Conservation (phyloP, 352 stramenopile species). For the Phytophthora pluvialis region DNA sequence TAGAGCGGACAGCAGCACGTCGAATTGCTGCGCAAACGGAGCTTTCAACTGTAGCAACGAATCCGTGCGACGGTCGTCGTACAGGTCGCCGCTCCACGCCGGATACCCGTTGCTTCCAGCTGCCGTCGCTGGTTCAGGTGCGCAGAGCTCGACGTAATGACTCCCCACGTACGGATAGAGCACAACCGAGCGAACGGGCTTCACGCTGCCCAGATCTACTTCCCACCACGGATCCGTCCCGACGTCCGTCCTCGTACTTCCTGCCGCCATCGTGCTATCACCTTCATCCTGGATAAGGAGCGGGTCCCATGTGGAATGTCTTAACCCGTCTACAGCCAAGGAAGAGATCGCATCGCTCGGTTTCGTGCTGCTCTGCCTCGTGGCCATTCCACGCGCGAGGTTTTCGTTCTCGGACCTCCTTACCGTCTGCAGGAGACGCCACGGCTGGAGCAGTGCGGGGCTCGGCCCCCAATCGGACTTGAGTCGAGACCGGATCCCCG, state of each 20-base stretch:
- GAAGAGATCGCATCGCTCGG: constrained; percentile 43
- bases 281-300: constrained; percentile 25
- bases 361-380: constrained; percentile 65
- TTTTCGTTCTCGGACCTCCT: constrained; percentile 68
- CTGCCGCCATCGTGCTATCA: constrained; percentile 31
- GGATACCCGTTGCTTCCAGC: constrained; percentile 16
- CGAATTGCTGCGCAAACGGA: constrained; percentile 63
- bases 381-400: constrained; percentile 59
- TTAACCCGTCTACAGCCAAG: constrained; percentile 59
- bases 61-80: constrained; percentile 45
- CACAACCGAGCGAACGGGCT: constrained; percentile 53
- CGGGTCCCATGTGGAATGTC: constrained; percentile 46
- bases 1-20: constrained; percentile 46
- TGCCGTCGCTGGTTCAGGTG: neutral
- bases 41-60: constrained; percentile 46
- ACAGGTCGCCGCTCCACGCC: constrained; percentile 51
- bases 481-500: constrained; percentile 50
- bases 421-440: constrained; percentile 59
- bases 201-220: constrained; percentile 59
- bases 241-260: constrained; percentile 52
- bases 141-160: constrained; percentile 45
- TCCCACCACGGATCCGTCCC: constrained; percentile 71
- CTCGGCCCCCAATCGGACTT: constrained; percentile 55
- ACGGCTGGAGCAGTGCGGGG: constrained; percentile 44
- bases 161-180: constrained; percentile 61